These are phyloP conservation scores for Akanthomyces muscarius DNA, from an alignment of 2,329 filamentous ascomycete genomes.

Conservation along the genomic window DNA sequence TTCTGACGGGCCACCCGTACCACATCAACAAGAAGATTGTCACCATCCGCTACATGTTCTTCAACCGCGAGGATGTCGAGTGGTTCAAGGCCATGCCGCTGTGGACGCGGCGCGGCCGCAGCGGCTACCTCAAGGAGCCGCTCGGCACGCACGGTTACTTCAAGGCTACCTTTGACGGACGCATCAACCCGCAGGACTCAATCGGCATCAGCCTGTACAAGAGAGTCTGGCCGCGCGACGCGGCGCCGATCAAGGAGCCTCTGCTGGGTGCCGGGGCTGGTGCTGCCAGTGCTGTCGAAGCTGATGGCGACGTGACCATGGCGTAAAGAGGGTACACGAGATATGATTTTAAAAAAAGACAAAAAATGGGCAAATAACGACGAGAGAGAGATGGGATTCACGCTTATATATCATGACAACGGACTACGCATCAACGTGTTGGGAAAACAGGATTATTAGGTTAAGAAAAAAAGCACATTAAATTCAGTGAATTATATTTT, in stretches of 20 bases:
- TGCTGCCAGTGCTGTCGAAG: conserved; percentile 16
- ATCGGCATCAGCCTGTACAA: conserved; percentile 89
- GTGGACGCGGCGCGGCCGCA: conserved; percentile 86
- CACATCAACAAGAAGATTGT: conserved; percentile 99
- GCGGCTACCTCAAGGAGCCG: conserved; percentile 88
- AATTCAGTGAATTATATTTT: neutral
- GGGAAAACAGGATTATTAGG: neutral
- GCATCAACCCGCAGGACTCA: conserved; percentile 92
- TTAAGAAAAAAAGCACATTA: conserved; percentile 2
- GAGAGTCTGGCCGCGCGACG: conserved; percentile 73
- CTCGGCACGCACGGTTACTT: conserved; percentile 99
- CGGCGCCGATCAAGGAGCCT: conserved; percentile 44
- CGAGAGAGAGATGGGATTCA: neutral
- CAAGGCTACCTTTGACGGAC: conserved; percentile 95
- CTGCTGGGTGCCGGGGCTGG: conserved; percentile 36
- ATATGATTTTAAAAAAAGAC: neutral
- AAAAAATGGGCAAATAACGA: neutral
- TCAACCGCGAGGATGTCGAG: conserved; percentile 88
- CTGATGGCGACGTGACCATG: conserved; percentile 35
- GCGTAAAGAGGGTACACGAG: conserved; percentile 14
- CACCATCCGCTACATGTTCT: conserved; percentile 99
- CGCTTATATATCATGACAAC: conserved; percentile 13
- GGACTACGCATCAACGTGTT: conserved; percentile 15
- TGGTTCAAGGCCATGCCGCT: conserved; percentile 97
- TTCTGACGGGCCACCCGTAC: conserved; percentile 92